Conservation (phyloP, 2,329 filamentous ascomycete species). For the Exophiala lecanii-corni region DNA sequence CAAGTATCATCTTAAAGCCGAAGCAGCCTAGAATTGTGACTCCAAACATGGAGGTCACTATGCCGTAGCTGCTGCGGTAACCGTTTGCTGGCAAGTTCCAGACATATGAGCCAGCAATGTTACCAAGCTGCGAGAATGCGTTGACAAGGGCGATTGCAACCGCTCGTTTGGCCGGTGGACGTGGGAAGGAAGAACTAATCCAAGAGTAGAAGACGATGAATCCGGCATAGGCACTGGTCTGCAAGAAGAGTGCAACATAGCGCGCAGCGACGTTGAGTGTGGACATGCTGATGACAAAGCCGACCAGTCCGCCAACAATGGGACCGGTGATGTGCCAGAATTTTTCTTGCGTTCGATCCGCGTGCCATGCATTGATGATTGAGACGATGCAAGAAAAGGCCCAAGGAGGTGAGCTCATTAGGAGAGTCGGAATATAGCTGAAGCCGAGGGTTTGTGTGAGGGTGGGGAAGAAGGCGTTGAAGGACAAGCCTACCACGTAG, state of each 20-base stretch:
- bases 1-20: constrained; percentile 45
- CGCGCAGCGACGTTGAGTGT: constrained; percentile 53
- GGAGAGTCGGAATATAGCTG: constrained; percentile 52
- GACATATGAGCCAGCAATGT: background rate
- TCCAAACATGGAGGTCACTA: constrained; percentile 1
- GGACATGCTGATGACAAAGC: constrained; percentile 58
- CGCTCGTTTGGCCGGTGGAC: no score
- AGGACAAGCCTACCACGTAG: no score
- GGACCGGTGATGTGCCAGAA: constrained; percentile 52
- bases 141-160: no score
- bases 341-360: no score
- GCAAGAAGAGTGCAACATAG: constrained; percentile 58
- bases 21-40: constrained; percentile 28
- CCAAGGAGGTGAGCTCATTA: constrained; percentile 46
- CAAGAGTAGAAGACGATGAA: no score
- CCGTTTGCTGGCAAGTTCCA: background rate
- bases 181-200: background rate
- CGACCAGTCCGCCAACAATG: no score
- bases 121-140: no score
- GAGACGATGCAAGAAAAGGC: no score
- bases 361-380: background rate
- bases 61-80: background rate
- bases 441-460: constrained; percentile 65
- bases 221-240: constrained; percentile 54
- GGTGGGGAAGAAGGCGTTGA: constrained; percentile 56